Conservation (phyloP, 2,329 filamentous ascomycete genomes). For the Fonsecaea nubica region DNA sequence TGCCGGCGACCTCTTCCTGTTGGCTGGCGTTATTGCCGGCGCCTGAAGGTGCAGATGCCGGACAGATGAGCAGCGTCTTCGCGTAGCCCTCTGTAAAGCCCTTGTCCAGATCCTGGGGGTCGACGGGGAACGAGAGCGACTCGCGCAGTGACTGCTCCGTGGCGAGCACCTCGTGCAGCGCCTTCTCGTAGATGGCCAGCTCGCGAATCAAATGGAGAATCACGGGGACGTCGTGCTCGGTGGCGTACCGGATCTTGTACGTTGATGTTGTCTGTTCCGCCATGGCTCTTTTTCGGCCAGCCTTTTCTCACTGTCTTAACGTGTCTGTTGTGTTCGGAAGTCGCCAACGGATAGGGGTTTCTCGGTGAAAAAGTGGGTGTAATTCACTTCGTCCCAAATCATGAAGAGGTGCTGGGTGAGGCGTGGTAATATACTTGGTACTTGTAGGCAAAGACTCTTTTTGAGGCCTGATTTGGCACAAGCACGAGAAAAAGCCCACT, state of each 20-base stretch:
- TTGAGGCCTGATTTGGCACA: too few species aligned
- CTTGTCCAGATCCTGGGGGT: constrained; percentile 45
- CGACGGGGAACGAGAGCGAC: constrained; percentile 77
- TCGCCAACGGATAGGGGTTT: too few species aligned
- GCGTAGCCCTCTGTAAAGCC: constrained; percentile 63
- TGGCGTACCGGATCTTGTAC: constrained; percentile 40
- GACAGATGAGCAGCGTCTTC: constrained; percentile 73
- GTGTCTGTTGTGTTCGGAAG: not conserved
- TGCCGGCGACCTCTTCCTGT: constrained; percentile 64
- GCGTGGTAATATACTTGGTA: too few species aligned
- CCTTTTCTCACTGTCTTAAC: not conserved
- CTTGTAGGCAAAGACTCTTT: too few species aligned
- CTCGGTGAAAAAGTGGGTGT: too few species aligned
- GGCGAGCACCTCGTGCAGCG: constrained; percentile 74
- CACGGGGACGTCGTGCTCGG: constrained; percentile 71
- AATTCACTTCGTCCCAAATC: too few species aligned
- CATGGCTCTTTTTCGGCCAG: constrained; percentile 19
- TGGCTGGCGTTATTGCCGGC: constrained; percentile 39
- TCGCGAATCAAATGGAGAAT: constrained; percentile 84
- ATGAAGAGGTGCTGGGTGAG: too few species aligned
- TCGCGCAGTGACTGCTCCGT: constrained; percentile 73
- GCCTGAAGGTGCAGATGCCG: constrained; percentile 45
- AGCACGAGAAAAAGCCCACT: too few species aligned
- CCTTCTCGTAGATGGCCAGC: constrained; percentile 86
- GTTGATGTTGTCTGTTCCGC: constrained; percentile 33